A percentile compares a stretch with the other conserved stretches of the same genome.
phyloP scores from a whole-genome alignment of 163 green algal species.

The Scenedesmus sp. region DNA sequence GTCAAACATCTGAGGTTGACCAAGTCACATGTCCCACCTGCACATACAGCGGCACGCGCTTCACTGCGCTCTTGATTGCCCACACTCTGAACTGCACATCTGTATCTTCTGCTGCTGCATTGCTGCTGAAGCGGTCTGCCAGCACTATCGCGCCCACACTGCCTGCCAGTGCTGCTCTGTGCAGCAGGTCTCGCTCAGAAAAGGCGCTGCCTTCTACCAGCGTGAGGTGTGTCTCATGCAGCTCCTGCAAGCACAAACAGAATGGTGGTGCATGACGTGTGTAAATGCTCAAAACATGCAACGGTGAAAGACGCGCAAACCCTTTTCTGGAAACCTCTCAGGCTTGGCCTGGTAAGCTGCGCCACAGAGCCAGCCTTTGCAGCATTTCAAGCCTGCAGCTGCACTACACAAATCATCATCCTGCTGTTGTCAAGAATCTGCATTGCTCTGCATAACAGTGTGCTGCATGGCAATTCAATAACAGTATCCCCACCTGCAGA shows the following conservation, averaged over 20 bases:
- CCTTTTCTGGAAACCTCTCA: no score
- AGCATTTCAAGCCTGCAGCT: no score
- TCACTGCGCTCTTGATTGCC: slow-evolving; percentile 89
- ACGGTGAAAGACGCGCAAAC: no score
- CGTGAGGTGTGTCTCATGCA: slow-evolving; percentile 81
- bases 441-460: no score
- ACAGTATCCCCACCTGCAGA: slow-evolving; percentile 73
- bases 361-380: no score
- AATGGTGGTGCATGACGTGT: not conserved
- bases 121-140: slow-evolving; percentile 66
- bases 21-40: slow-evolving; percentile 59
- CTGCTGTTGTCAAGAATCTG: no score
- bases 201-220: slow-evolving; percentile 85
- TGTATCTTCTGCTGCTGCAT: slow-evolving; percentile 77
- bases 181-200: slow-evolving; percentile 76
- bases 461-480: not conserved
- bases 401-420: no score
- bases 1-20: not conserved
- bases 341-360: no score
- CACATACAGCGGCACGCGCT: slow-evolving; percentile 85
- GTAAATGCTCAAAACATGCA: no score
- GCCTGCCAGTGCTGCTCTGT: slow-evolving; percentile 23
- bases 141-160: slow-evolving; percentile 33
- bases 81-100: slow-evolving; percentile 89
- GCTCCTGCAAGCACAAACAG: slow-evolving; percentile 68